Conservation (phyloP, 2,329 filamentous ascomycete species). For the Neoarthrinium moseri region DNA sequence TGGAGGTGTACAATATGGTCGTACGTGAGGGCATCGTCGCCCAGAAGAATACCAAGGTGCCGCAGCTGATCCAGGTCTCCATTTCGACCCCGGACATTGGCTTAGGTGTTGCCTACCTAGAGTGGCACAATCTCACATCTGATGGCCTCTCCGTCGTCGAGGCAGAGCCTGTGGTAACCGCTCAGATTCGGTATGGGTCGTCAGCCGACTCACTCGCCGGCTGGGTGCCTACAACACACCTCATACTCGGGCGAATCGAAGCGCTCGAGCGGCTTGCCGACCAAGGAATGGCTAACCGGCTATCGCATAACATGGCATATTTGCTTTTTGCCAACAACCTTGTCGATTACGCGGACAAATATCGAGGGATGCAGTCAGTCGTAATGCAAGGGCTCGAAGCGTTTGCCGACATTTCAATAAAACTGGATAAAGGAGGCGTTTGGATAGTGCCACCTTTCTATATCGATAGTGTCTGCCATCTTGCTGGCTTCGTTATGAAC, state of each 20-base stretch:
- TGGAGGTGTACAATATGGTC: constrained; percentile 37
- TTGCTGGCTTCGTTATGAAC: constrained; percentile 41
- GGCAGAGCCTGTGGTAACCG: not conserved
- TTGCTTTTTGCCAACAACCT: constrained; percentile 38
- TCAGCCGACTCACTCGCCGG: not conserved
- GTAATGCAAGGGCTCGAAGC: constrained; percentile 31
- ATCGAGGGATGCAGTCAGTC: constrained; percentile 38
- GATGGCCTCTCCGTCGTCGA: not conserved
- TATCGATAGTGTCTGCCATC: constrained; percentile 36
- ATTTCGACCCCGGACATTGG: constrained; percentile 40
- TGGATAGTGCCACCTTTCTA: constrained; percentile 40
- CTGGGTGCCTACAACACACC: constrained; percentile 56
- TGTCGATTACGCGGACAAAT: constrained; percentile 35
- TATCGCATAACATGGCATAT: constrained; percentile 64
- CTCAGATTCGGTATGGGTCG: not conserved
- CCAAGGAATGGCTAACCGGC: constrained; percentile 56
- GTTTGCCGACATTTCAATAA: constrained; percentile 31
- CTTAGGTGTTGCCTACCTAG: constrained; percentile 41
- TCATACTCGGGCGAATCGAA: constrained; percentile 50
- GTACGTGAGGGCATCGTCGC: constrained; percentile 34
- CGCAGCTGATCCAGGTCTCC: constrained; percentile 31
- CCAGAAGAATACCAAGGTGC: constrained; percentile 23
- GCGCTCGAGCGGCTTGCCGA: constrained; percentile 47
- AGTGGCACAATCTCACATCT: constrained; percentile 29
- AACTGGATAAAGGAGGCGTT: constrained; percentile 23